phyloP scores from a whole-genome alignment of 257 asterid genomes.

The Przewalskia tangutica region DNA sequence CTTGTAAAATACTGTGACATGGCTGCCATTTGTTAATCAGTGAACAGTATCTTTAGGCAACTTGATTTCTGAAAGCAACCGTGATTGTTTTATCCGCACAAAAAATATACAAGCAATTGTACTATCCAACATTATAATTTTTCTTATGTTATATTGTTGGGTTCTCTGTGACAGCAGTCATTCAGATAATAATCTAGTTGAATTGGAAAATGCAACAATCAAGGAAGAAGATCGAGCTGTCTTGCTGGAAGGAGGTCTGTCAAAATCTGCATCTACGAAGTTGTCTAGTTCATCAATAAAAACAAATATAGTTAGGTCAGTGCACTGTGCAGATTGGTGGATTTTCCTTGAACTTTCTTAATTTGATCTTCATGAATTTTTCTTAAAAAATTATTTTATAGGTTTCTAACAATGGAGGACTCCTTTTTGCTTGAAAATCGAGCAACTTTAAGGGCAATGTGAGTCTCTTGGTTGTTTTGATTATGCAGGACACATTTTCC shows the following conservation, averaged over 20 bases:
- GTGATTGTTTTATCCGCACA: not conserved
- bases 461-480: conserved; percentile 8
- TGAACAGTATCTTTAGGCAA: not conserved
- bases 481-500: not conserved
- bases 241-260: conserved; percentile 79
- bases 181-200: conserved; percentile 69
- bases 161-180: conserved; percentile 45
- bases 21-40: not conserved
- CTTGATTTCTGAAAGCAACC: not conserved
- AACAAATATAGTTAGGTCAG: conserved; percentile 72
- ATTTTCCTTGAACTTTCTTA: conserved; percentile 2
- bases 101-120: not conserved
- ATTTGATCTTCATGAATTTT: not conserved
- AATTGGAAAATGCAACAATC: conserved; percentile 42
- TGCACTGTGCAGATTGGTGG: not conserved
- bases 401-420: conserved; percentile 45
- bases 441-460: conserved; percentile 40
- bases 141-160: conserved; percentile 7
- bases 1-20: not conserved
- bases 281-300: conserved; percentile 40
- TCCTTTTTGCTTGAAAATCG: conserved; percentile 44
- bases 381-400: conserved; percentile 7
- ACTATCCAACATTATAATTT: not conserved
- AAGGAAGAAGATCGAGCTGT: conserved; percentile 76
- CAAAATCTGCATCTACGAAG: conserved; percentile 66